These are phyloP conservation scores for Erysiphe neolycopersici DNA, from an alignment of 2,329 filamentous ascomycete genomes.

Conservation along the genomic window DNA sequence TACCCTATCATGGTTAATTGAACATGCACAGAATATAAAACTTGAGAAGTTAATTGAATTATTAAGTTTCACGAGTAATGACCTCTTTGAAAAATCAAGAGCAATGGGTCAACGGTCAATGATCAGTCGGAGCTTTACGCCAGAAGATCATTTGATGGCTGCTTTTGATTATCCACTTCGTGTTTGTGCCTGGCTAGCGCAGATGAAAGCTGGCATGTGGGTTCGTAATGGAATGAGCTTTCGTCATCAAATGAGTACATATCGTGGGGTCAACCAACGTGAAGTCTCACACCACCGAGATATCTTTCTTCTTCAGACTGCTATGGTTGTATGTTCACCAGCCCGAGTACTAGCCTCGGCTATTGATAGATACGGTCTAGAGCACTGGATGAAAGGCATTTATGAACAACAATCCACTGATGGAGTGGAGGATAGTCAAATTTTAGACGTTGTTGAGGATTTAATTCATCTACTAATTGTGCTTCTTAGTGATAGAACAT, in stretches of 20 bases:
- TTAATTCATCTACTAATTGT: constrained; percentile 86
- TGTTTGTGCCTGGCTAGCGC: constrained; percentile 85
- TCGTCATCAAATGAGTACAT: constrained; percentile 81
- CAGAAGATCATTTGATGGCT: constrained; percentile 61
- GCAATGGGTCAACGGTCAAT: constrained; percentile 30
- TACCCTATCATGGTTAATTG: constrained; percentile 82
- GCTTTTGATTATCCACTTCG: constrained; percentile 82
- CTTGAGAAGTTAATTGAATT: constrained; percentile 38
- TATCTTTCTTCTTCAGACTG: constrained; percentile 78
- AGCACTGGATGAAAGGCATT: constrained; percentile 60
- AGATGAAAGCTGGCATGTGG: constrained; percentile 98
- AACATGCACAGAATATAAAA: constrained; percentile 55
- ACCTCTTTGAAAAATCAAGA: constrained; percentile 37
- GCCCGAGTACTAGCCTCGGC: constrained; percentile 67
- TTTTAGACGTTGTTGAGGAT: constrained; percentile 83
- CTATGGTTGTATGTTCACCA: constrained; percentile 63
- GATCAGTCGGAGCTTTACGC: constrained; percentile 26
- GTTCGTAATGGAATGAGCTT: constrained; percentile 92
- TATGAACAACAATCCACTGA: constrained; percentile 40
- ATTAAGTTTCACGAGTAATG: constrained; percentile 42
- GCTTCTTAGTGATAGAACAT: constrained; percentile 65
- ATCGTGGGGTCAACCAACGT: constrained; percentile 64
- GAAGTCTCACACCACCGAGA: constrained; percentile 90
- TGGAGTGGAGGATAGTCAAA: constrained; percentile 63
- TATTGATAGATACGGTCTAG: constrained; percentile 74